Percentiles rank a stretch among this genome's conserved stretches.
These are phyloP conservation scores for Akanthomyces dipterigenus DNA, from an alignment of 2,329 filamentous ascomycete species.

Conservation along the genomic window DNA sequence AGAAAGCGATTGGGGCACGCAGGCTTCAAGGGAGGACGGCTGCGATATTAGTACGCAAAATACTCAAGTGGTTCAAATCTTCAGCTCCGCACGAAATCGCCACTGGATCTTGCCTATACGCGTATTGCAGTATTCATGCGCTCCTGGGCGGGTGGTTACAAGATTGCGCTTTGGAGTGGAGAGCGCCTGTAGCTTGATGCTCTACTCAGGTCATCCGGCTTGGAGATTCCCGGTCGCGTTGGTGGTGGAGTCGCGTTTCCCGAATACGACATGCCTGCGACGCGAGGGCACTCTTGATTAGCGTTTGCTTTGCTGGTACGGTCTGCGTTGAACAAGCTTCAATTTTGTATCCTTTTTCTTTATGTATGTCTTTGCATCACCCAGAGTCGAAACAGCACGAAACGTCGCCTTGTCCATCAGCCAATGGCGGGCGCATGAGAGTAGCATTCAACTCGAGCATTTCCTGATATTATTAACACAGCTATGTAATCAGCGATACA, in stretches of 20 bases:
- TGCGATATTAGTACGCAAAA: not conserved
- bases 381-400: not conserved
- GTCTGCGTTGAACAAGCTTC: no score
- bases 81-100: not conserved
- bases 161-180: not conserved
- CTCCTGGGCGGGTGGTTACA: not conserved
- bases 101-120: not conserved
- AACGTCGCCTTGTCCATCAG: not conserved
- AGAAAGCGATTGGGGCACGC: not conserved
- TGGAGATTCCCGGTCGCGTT: slow-evolving; percentile 2
- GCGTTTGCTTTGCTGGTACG: no score
- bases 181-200: not conserved
- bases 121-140: not conserved
- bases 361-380: no score
- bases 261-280: not conserved
- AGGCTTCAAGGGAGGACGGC: not conserved
- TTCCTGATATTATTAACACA: not conserved
- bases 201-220: slow-evolving; percentile 5
- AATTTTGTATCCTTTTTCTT: no score
- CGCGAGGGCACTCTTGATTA: not conserved
- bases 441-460: not conserved
- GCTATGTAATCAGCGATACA: no score
- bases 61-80: not conserved
- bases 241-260: not conserved
- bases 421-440: not conserved